phyloP scores from a whole-genome alignment of 1,284 basidiomycete species.

The Marasmius oreades region DNA sequence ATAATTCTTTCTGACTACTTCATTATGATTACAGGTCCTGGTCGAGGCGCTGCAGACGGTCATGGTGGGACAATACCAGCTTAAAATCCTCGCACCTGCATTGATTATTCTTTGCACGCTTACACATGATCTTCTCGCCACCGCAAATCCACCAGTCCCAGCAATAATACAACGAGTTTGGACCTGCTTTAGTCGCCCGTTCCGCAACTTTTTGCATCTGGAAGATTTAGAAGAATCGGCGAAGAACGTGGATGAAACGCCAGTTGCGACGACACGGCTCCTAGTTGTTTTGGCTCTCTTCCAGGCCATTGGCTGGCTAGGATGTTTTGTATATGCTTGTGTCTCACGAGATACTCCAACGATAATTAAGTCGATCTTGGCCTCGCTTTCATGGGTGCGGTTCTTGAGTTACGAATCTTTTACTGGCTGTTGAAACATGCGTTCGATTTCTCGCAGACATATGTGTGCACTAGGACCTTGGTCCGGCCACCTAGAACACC shows the following conservation, averaged over 20 bases:
- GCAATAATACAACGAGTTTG: slow-evolving; percentile 25
- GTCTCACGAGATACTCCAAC: slow-evolving; percentile 21
- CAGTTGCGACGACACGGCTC: slow-evolving; percentile 29
- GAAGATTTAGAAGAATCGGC: slow-evolving; percentile 46
- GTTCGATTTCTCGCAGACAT: slow-evolving; percentile 31
- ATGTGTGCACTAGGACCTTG: slow-evolving; percentile 36
- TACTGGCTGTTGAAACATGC: slow-evolving; percentile 1
- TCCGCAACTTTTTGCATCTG: slow-evolving; percentile 48
- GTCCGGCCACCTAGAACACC: slow-evolving; percentile 44
- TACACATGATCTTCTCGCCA: slow-evolving; percentile 25
- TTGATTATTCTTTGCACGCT: slow-evolving; percentile 29
- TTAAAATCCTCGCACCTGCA: slow-evolving; percentile 22
- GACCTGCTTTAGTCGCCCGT: slow-evolving; percentile 36
- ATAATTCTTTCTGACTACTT: neutral
- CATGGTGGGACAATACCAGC: neutral
- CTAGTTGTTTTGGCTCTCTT: slow-evolving; percentile 34
- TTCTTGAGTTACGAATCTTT: slow-evolving; percentile 1
- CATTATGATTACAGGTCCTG: too few species aligned
- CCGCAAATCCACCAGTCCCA: slow-evolving; percentile 22
- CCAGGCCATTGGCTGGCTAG: slow-evolving; percentile 32
- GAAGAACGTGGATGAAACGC: slow-evolving; percentile 23
- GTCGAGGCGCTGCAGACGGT: neutral
- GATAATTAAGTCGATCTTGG: slow-evolving; percentile 24
- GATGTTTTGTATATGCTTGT: slow-evolving; percentile 31
- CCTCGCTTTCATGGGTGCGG: slow-evolving; percentile 42